These are phyloP conservation scores for Cyberlindnera americana DNA, from an alignment of 805 yeast species.

Conservation along the genomic window DNA sequence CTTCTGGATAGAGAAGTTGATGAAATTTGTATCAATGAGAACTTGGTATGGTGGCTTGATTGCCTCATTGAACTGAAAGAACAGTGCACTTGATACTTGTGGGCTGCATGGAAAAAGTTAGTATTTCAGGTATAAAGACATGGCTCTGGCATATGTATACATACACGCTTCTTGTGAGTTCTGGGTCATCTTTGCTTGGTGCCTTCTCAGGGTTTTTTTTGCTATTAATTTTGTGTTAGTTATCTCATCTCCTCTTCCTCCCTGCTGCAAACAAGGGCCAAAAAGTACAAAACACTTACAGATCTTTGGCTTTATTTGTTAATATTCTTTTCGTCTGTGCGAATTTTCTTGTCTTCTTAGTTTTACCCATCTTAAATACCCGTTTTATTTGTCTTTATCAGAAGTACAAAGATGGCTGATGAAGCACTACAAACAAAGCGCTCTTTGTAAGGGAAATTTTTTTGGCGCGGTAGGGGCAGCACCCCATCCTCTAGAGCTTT, in stretches of 20 bases:
- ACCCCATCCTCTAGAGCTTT: too few relatives aligned
- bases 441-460: constrained; percentile 1
- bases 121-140: too few relatives aligned
- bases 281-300: constrained; percentile 30
- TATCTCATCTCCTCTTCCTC: neutral
- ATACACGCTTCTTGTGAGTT: constrained; percentile 56
- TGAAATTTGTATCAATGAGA: constrained; percentile 92
- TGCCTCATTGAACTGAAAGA: constrained; percentile 90
- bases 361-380: constrained; percentile 73
- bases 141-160: too few relatives aligned
- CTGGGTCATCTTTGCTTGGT: constrained; percentile 61
- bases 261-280: neutral
- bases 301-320: constrained; percentile 65
- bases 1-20: constrained; percentile 94
- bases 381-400: neutral
- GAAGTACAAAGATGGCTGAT: too few relatives aligned
- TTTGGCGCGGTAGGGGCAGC: constrained; percentile 6
- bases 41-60: constrained; percentile 98
- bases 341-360: constrained; percentile 94
- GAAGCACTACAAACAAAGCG: too few relatives aligned
- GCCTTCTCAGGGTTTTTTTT: constrained; percentile 40
- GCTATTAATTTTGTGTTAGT: constrained; percentile 19
- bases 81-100: constrained; percentile 92
- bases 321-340: constrained; percentile 86
- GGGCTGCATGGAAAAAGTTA: constrained; percentile 40